Conservation (phyloP, 306 rosid genomes). For the Vicia faba region DNA sequence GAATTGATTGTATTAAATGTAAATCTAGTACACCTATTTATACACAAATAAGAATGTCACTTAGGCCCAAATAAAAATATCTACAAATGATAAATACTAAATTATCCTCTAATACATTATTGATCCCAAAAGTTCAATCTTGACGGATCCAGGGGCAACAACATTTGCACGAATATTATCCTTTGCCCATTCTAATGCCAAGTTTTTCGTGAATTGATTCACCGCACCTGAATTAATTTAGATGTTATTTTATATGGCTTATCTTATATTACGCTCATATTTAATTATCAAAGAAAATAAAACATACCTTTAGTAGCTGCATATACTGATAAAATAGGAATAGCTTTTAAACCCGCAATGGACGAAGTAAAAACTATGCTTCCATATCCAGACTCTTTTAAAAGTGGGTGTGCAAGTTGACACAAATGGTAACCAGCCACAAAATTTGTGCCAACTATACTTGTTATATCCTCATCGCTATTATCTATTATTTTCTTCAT, state of each 20-base stretch:
- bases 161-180: no score
- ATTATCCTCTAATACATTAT: no score
- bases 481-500: slow-evolving; percentile 10
- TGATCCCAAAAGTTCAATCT: no score
- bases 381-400: slow-evolving; percentile 40
- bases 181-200: no score
- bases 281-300: neutral
- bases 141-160: no score
- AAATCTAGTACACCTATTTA: no score
- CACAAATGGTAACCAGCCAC: slow-evolving; percentile 39
- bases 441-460: slow-evolving; percentile 37
- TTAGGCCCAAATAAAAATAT: no score
- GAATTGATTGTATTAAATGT: no score
- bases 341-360: slow-evolving; percentile 31
- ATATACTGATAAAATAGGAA: slow-evolving; percentile 47
- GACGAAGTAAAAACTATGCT: slow-evolving; percentile 44
- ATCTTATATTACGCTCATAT: neutral
- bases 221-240: slow-evolving; percentile 50
- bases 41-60: no score
- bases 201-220: slow-evolving; percentile 52
- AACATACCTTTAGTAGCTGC: slow-evolving; percentile 57
- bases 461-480: slow-evolving; percentile 30
- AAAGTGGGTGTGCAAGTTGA: slow-evolving; percentile 52
- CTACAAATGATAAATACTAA: no score
- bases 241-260: neutral